Percentiles rank a stretch among this genome's conserved stretches.
These are phyloP conservation scores for Stephania yunnanensis DNA, from an alignment of 164 flowering plant genomes.

Conservation along the genomic window DNA sequence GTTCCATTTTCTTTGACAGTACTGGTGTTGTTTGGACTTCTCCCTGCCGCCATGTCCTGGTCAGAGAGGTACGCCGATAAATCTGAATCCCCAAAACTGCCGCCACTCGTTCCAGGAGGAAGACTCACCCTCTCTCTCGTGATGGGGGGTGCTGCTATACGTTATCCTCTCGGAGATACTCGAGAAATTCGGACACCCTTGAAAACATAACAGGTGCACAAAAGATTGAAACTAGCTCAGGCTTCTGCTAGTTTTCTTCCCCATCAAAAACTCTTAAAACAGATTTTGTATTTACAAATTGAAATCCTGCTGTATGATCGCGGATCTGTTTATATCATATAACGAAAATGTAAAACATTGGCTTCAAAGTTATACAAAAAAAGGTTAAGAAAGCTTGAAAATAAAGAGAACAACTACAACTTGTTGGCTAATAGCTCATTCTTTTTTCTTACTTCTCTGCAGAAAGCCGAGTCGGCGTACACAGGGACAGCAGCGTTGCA, in stretches of 20 bases:
- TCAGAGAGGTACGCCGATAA: conserved; percentile 61
- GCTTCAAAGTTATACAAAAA: too few species aligned
- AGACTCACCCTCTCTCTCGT: conserved; percentile 56
- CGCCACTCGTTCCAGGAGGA: conserved; percentile 76
- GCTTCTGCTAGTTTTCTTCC: background rate
- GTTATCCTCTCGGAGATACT: conserved; percentile 62
- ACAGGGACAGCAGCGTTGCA: conserved; percentile 36
- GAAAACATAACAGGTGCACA: background rate
- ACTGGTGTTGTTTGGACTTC: conserved; percentile 80
- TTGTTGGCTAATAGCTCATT: conserved; percentile 4
- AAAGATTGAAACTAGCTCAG: too few species aligned
- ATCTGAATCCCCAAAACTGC: conserved; percentile 28
- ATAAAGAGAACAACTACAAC: background rate
- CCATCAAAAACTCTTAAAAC: too few species aligned
- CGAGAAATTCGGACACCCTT: conserved; percentile 30
- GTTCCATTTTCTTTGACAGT: conserved; percentile 32
- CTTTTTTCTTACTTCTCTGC: conserved; percentile 13
- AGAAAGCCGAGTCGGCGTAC: conserved; percentile 24
- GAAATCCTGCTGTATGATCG: background rate
- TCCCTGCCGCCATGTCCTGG: conserved; percentile 99
- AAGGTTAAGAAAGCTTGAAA: too few species aligned
- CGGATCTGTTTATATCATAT: too few species aligned
- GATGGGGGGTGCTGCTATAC: too few species aligned
- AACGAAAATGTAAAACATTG: too few species aligned
- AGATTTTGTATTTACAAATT: too few species aligned